Evolutionary conservation across 1,139 yeast genomes (phyloP), one percentile per base, ranked within the genome.

Genomic region (Suhomyces guaymorum): DNA sequence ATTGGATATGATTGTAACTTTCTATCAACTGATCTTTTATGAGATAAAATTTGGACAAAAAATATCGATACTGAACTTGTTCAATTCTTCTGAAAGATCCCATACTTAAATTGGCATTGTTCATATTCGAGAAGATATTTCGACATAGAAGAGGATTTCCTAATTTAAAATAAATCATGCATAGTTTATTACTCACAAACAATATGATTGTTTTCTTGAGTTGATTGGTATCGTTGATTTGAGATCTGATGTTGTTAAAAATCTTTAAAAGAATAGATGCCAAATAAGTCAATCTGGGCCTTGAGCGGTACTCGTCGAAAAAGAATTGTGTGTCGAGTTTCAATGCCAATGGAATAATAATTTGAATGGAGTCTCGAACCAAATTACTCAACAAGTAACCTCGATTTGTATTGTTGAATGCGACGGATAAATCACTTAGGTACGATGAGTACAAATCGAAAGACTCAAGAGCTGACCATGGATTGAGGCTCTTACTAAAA

Each of bases 121-220:
- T 81, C 65, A 85, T 76, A 52, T 84, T 85, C 26, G 87, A 75
- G 55, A 84, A 83, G 29, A 86, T 84, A 51, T 83, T 84, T 20
- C 84, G 78, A 54, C 94, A 84, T 9, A 83, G 64, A 36, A 80
- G 63, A 3, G 90, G 88, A 32, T 79, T 81, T 29, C 70, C 75
- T 24, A 83, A 69, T 35, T 62, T 65, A 55, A 81, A 82, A 54
- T 86, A 86, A 1, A 79, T 63, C 42, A 73, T 67, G 54, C 92
- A 84, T 27, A 85, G 59, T 33, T 70, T 64, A 16, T 71, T 71
- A 4, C 86, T 82, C 9, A 82, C 65, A 43, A 68, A 73, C 24
- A 83, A 51, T 22, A 84, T 64, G 17, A 82, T 64, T 10, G 70
- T 59, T 33, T 74, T 74, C 46, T 82, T 81, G 28, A 57, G 61